Evolutionary conservation across 768 basidiomycete genomes (phyloP), one percentile per base, ranked within the genome.

Genomic region (Melanogaster broomeanus): DNA sequence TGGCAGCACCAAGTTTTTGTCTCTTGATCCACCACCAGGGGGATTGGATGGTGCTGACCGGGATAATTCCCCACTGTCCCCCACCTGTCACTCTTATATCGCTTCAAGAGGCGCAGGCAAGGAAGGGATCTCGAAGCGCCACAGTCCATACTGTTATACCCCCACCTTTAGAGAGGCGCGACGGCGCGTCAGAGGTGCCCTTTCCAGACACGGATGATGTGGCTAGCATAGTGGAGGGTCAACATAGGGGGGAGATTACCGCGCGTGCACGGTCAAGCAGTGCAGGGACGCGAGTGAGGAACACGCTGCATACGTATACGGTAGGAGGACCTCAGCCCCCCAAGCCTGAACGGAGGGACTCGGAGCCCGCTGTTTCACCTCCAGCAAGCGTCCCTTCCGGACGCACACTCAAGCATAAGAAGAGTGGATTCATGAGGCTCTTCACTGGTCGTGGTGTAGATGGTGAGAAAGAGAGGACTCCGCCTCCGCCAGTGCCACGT

Each of bases 361-460:
- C 73, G 6, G 82, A 79, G 30, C 63, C 71, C 2, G 21, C 51
- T 37, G 46, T 58, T 34, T 45, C 38, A 56, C 49, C 33, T 55
- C 58, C 49, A 39, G 47, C 9, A 25, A 56, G 31, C 15, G 33
- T 42, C 13, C 21, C 63, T 43, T 61, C 72, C 24, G 72, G 72
- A 10, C 86, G 82, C 59, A 57, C 69, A 2, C 65, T 92, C 44
- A 88, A 81, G 59, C 85, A 86, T 53, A 90, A 87, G 74, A 91
- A 87, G 66, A 91, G 89, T 56, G 90, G 80, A 3, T 89, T 93
- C 63, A 81, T 92, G 84, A 76, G 86, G 45, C 70, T 93, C 11
- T 90, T 92, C 63, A 82, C 85, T 60, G 76, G 77, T 16, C 77
- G 76, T 45, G 56, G 37, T 49, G 50, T 55, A 12, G 66, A 67